Conservation (phyloP, 169 alveolate species). For the Plasmodium inui region DNA sequence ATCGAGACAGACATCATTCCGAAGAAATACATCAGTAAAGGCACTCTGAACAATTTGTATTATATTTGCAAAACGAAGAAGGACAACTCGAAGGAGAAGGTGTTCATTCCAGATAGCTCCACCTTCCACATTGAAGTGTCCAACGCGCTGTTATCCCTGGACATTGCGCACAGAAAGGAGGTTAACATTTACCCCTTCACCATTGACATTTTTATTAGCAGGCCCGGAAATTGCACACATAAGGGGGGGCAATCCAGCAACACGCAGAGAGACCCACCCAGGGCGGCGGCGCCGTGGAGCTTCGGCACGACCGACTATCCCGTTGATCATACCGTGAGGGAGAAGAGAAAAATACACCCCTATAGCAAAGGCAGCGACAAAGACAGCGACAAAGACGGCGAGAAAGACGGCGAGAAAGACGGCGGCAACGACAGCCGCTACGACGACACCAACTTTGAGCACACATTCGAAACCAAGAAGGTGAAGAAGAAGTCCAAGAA, state of each 20-base stretch:
- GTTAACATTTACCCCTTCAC: constrained; percentile 84
- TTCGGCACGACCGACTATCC: not conserved
- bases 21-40: constrained; percentile 36
- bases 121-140: constrained; percentile 87
- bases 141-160: constrained; percentile 82
- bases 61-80: constrained; percentile 70
- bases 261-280: not conserved
- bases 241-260: constrained; percentile 5
- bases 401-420: too few relatives aligned
- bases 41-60: constrained; percentile 35
- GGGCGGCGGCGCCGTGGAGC: not conserved
- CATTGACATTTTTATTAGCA: constrained; percentile 85
- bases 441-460: constrained; percentile 60
- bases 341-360: not conserved
- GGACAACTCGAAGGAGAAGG: constrained; percentile 74
- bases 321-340: not conserved
- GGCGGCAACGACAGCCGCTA: constrained; percentile 1
- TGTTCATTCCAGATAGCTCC: constrained; percentile 85
- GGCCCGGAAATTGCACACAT: constrained; percentile 61
- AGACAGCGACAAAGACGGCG: not conserved
- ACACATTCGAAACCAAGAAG: constrained; percentile 60
- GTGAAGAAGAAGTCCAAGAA: constrained; percentile 54
- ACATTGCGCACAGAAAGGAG: constrained; percentile 83
- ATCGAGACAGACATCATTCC: constrained; percentile 72
- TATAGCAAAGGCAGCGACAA: not conserved